Evolutionary conservation across 345 rosid species (phyloP).

Genomic region (Citrus cavaleriei): DNA sequence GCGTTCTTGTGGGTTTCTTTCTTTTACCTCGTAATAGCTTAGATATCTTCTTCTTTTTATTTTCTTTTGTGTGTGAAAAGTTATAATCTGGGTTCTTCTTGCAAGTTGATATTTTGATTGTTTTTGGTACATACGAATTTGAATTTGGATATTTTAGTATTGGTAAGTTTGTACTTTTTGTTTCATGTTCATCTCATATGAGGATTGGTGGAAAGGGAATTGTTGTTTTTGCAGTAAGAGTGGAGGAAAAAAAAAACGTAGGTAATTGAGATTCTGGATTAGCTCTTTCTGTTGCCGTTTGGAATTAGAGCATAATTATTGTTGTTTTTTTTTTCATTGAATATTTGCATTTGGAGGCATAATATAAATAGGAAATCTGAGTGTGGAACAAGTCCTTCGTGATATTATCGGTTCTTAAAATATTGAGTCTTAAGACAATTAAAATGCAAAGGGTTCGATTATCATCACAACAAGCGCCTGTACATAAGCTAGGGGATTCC

Average conservation of each 20-base stretch:
- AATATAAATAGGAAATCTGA: conserved; percentile 1
- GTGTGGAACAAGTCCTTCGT: conserved; percentile 2
- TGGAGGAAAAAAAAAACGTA: not conserved
- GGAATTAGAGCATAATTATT: not conserved
- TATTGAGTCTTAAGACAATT: not conserved
- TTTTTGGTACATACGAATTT: not conserved
- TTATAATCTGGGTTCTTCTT: not conserved
- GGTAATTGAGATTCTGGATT: not conserved
- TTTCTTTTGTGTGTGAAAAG: not conserved
- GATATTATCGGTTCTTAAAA: not conserved
- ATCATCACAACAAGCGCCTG: conserved; percentile 71
- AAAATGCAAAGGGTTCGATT: conserved; percentile 86
- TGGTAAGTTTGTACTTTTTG: not conserved
- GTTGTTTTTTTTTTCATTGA: not conserved
- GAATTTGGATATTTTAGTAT: not conserved
- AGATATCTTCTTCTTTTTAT: not conserved
- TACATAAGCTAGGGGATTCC: conserved; percentile 86
- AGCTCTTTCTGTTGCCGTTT: not conserved
- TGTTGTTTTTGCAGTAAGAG: not conserved
- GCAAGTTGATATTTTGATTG: conserved; percentile 3
- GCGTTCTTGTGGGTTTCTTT: conserved; percentile 1
- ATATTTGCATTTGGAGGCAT: not conserved
- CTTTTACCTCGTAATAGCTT: not conserved
- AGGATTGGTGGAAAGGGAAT: not conserved
- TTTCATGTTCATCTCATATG: not conserved